Evolutionary conservation across 345 rosid species (phyloP), one percentile per base, ranked within the genome.

Genomic region (Ricinus communis): DNA sequence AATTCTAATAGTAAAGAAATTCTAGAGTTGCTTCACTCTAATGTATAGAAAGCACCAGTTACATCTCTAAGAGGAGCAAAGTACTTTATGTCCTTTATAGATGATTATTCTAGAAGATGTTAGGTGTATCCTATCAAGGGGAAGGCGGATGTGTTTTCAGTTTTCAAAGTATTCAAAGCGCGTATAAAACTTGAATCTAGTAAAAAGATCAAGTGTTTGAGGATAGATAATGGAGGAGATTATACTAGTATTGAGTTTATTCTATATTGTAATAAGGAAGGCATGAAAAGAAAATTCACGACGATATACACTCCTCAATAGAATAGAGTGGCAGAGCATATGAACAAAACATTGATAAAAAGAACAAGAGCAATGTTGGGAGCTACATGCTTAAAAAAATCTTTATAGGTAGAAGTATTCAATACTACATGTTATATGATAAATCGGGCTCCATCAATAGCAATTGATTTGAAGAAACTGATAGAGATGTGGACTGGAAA

Each of bases 401-500:
- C 3, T 45, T 45, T 13, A 45, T 45, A 45, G 8, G 49, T 11
- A 13, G 49, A 45, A 45, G 49, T 11, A 45, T 2, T 13, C 38
- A 6, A 33, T 33, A 33, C 6, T 33, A 6, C 6, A 45, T 53
- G 57, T 59, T 30, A 27, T 30, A 6, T 59, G 19, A 30, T 59
- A 16, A 61, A 61, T 36, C 3, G 1, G 7, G 0, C 22, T 0
- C 66, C 47, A 36, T 62, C 46, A 62, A 62, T 19, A 3, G 10
- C 27, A 40, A 36, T 62, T 36, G 21, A 33, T 1, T 62, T 62
- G 4, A 62, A 62, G 66, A 40, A 24, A 62, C 27, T 21, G 8
- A 31, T 62, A 24, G 22, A 62, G 66, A 62, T 62, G 47, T 62
- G 47, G 22, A 62, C 2, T 36, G 24, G 47, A 2, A 62, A 62